phyloP scores from a whole-genome alignment of 129 eudicot species.

The Pulicaria dysenterica region DNA sequence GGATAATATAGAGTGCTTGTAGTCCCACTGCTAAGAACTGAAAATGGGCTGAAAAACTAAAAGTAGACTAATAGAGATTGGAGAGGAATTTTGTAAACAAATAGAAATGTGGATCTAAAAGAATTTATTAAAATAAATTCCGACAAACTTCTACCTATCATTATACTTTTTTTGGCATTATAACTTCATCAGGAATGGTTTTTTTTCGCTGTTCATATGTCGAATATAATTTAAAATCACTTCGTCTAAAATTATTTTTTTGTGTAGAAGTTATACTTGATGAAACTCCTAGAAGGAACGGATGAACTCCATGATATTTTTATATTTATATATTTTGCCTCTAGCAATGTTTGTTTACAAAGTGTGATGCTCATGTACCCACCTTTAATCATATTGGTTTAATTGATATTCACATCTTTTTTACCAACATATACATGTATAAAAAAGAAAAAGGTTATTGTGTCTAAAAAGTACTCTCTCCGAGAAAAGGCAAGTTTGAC shows the following conservation, averaged over 20 bases:
- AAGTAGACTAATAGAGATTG: background rate
- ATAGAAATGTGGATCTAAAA: background rate
- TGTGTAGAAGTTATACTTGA: background rate
- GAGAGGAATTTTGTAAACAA: background rate
- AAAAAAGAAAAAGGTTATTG: too few relatives aligned
- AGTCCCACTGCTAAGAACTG: background rate
- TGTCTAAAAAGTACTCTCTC: background rate
- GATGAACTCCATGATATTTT: background rate
- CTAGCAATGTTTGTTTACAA: slow-evolving; percentile 3
- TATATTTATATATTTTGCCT: background rate
- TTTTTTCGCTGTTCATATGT: background rate
- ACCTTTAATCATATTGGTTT: slow-evolving; percentile 12
- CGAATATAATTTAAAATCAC: background rate
- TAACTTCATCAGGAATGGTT: background rate
- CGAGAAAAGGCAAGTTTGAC: slow-evolving; percentile 6
- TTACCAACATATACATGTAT: background rate
- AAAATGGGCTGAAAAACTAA: too few relatives aligned
- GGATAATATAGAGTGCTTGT: background rate
- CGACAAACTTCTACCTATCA: background rate
- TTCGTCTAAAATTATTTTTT: background rate
- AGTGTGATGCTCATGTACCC: slow-evolving; percentile 5
- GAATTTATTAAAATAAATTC: background rate
- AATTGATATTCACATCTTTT: background rate
- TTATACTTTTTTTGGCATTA: background rate
- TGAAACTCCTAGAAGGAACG: background rate